Evolutionary conservation across 371 early-diverging fungal species (phyloP), one percentile per base, ranked within the genome.

Genomic region (Haplosporangium sp.): DNA sequence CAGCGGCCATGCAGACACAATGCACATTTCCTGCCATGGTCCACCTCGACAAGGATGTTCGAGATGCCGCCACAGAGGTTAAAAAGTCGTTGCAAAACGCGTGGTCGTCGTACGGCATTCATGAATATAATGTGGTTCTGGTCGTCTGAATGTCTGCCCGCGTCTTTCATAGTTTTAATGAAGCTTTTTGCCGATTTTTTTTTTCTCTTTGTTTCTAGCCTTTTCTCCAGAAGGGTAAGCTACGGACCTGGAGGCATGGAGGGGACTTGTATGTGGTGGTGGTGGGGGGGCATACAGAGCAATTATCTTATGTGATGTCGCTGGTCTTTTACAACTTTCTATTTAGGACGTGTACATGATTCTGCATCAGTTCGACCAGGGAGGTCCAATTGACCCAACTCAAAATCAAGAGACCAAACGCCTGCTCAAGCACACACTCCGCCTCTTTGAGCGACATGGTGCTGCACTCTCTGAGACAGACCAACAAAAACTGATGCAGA

Each of bases 21-120:
- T 77, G 77, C 62, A 71, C 77, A 12, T 77, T 77, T 14, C 77
- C 77, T 10, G 54, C 67, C 9, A 67, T 77, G 72, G 76, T 77
- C 6, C 72, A 71, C 23, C 41, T 77, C 21, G 55, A 71, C 40
- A 77, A 77, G 54, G 64, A 60, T 29, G 77, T 77, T 37, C 71
- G 77, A 8, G 72, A 67, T 42, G 77, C 77, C 14, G 57, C 77
- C 9, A 77, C 71, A 16, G 77, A 77, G 14, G 77, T 68, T 10
- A 77, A 77, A 45, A 77, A 77, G 59, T 38, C 67, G 0, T 56
- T 77, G 16, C 77, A 77, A 52, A 70, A 70, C 16, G 77, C 77
- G 2, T 77, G 77, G 77, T 77, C 77, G 0, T 54, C 67, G 77
- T 77, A 77, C 41, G 77, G 29, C 29, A 29, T 29, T 29, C 29